Evolutionary conservation across 306 rosid genomes (phyloP), one percentile per base, ranked within the genome.

Genomic region (Cotoneaster glaucophyllus): DNA sequence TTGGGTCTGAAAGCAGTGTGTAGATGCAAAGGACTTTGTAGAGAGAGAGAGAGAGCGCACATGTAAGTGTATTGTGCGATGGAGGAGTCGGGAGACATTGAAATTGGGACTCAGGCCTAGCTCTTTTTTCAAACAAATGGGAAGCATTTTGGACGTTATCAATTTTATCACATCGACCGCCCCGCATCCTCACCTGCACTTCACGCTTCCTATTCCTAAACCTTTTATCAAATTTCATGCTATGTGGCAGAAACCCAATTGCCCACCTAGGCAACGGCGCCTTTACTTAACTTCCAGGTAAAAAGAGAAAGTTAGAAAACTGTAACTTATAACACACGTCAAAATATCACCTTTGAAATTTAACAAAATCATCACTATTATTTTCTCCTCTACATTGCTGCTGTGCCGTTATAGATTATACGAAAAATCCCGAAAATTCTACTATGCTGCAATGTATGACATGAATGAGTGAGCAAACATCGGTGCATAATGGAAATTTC

Each of bases 1-100:
- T 73, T 52, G 53, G 39, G 32, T 65, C 61, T 72, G 37, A 50
- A 34, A 53, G 82, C 15, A 50, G 57, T 58, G 53, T 39, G 54
- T 41, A 63, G 68, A 70, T 63, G 44, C 84, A 75, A 8, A 71
- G 53, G 69, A 69, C 37, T 5, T 31, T 2, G 18, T n/a, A 6
- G 13, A 22, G 54, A 32, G 62, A 50, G 48, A 7, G 21, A 18
- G 48, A n/a, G 64, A 64, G 59, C 50, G 70, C 84, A 81, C 84
- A 64, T 83, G 89, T 63, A 3, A 26, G 57, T 73, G 88, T 73
- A 74, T 75, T 18, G 81, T 25, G 81, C 70, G 70, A 54, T 82
- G 68, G 68, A 63, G 88, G 80, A 68, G 89, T 77, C 85, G 52
- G 86, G 81, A 74, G 92, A 81, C 88, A 80, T 34, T 34, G 39